These are phyloP conservation scores for Colletotrichum orchidophilum DNA, from an alignment of 2,329 filamentous ascomycete genomes.

Conservation along the genomic window DNA sequence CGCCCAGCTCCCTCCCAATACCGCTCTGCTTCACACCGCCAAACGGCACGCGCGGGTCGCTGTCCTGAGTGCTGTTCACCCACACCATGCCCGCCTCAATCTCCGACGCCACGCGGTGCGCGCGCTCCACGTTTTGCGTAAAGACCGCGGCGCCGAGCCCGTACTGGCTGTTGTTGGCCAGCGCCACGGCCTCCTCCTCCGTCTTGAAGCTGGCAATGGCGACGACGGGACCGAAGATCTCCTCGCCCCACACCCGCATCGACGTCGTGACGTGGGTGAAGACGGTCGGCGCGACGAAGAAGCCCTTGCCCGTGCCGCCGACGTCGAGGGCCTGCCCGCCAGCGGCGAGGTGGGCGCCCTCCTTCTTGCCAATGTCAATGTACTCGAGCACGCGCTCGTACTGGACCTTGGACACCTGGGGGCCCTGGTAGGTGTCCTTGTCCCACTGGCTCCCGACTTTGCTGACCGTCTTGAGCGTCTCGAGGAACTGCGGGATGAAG, in stretches of 20 bases:
- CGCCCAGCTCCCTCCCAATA: conserved; percentile 56
- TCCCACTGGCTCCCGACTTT: conserved; percentile 77
- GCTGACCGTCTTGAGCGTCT: conserved; percentile 63
- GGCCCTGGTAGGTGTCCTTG: conserved; percentile 76
- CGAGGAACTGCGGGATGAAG: conserved; percentile 70
- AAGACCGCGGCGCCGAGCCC: conserved; percentile 71
- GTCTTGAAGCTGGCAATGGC: conserved; percentile 52
- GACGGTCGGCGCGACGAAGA: conserved; percentile 57
- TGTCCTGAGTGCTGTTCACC: conserved; percentile 59
- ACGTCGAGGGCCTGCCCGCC: conserved; percentile 61
- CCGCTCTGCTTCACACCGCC: conserved; percentile 60
- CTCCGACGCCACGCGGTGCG: conserved; percentile 59
- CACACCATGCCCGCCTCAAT: conserved; percentile 70
- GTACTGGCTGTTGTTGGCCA: conserved; percentile 65
- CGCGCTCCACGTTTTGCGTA: conserved; percentile 63
- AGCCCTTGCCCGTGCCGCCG: conserved; percentile 50
- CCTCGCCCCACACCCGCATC: conserved; percentile 57
- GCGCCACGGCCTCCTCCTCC: conserved; percentile 52
- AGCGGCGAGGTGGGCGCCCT: conserved; percentile 71
- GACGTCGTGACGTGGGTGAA: conserved; percentile 52
- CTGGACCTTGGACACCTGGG: conserved; percentile 76
- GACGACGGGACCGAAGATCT: conserved; percentile 57
- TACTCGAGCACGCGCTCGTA: conserved; percentile 77
- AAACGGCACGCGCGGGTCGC: conserved; percentile 54
- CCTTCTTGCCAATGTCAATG: conserved; percentile 73